Conservation (phyloP, 2,329 filamentous ascomycete species). For the Colletotrichum caudatum region DNA sequence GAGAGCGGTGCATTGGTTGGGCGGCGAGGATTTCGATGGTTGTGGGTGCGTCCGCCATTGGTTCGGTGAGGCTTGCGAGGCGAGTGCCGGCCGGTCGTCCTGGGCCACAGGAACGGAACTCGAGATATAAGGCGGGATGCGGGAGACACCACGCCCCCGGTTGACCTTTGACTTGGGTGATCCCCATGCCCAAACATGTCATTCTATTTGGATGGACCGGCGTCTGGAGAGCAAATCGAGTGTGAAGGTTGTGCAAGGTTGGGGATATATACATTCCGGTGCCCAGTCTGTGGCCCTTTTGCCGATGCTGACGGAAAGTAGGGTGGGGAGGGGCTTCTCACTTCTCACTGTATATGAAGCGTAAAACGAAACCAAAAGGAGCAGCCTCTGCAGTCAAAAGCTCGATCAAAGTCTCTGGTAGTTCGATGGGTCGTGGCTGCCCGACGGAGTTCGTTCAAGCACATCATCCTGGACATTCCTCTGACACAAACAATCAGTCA, state of each 20-base stretch:
- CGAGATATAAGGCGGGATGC: slow-evolving; percentile 5
- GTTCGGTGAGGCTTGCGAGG: background rate
- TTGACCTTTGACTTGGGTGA: background rate
- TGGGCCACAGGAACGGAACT: background rate
- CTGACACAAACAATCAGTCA: background rate
- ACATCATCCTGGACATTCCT: background rate
- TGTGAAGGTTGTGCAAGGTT: background rate
- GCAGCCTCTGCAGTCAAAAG: slow-evolving; percentile 24
- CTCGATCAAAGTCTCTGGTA: background rate
- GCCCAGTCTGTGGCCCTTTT: slow-evolving; percentile 15
- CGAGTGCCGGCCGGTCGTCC: slow-evolving; percentile 2
- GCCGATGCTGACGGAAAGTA: slow-evolving; percentile 6
- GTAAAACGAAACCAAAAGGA: slow-evolving; percentile 24
- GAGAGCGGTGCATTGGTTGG: background rate
- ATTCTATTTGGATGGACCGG: too few species aligned
- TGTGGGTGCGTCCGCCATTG: slow-evolving; percentile 8
- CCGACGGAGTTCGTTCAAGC: background rate
- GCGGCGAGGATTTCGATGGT: background rate
- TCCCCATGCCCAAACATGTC: background rate
- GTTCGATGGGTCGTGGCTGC: slow-evolving; percentile 3
- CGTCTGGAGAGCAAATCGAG: background rate
- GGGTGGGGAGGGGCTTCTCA: slow-evolving; percentile 11
- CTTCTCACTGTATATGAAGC: slow-evolving; percentile 15
- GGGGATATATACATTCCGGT: slow-evolving; percentile 1
- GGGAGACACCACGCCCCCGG: background rate